phyloP scores from a whole-genome alignment of 192 early-diverging fungal genomes.

The Helicostylum pulchrum region DNA sequence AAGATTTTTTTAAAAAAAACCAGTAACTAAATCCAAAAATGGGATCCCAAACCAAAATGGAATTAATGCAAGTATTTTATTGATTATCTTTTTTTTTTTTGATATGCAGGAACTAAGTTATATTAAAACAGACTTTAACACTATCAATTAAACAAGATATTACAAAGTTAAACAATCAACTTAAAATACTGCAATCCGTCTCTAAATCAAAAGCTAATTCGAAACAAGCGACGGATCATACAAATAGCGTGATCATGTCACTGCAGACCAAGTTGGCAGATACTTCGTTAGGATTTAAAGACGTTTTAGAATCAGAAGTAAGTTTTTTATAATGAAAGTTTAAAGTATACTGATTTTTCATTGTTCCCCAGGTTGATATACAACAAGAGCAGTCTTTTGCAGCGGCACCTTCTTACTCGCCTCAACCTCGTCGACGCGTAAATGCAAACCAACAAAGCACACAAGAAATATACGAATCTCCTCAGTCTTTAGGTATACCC shows the following conservation, averaged over 20 bases:
- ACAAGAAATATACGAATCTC: slow-evolving; percentile 28
- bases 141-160: slow-evolving; percentile 95
- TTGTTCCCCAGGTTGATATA: slow-evolving; percentile 80
- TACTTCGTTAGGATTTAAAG: slow-evolving; percentile 88
- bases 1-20: background rate
- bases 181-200: slow-evolving; percentile 75
- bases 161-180: slow-evolving; percentile 88
- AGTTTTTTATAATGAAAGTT: too few species aligned
- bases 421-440: slow-evolving; percentile 44
- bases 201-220: slow-evolving; percentile 45
- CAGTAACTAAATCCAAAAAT: slow-evolving; percentile 7
- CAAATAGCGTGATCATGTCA: slow-evolving; percentile 83
- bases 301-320: slow-evolving; percentile 85
- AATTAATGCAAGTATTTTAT: slow-evolving; percentile 69
- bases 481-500: slow-evolving; percentile 44
- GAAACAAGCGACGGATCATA: slow-evolving; percentile 85
- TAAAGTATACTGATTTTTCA: too few species aligned
- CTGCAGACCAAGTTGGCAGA: slow-evolving; percentile 89
- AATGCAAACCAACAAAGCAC: slow-evolving; percentile 10
- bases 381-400: slow-evolving; percentile 46
- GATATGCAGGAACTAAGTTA: too few species aligned
- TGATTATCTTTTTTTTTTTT: too few species aligned
- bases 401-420: slow-evolving; percentile 18
- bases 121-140: slow-evolving; percentile 89
- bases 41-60: slow-evolving; percentile 69